Evolutionary conservation across 768 basidiomycete species (phyloP).

Genomic region (Piloderma croceum): DNA sequence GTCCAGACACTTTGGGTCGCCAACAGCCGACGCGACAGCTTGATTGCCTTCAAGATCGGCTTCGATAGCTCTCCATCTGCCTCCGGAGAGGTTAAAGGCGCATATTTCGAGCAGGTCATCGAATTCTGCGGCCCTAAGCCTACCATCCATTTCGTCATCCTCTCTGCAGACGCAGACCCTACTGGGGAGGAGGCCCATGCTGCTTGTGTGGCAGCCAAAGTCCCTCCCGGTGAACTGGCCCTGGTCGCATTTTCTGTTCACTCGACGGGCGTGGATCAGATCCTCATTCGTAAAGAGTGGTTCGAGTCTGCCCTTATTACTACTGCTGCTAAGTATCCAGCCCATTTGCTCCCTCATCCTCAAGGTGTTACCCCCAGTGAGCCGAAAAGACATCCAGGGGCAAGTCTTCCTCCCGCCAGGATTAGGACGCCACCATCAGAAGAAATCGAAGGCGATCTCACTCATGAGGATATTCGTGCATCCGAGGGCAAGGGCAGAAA

Average conservation of each 20-base stretch:
- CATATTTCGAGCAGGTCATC: constrained; percentile 74
- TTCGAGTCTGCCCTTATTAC: constrained; percentile 60
- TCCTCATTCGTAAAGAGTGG: constrained; percentile 83
- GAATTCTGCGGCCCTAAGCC: constrained; percentile 82
- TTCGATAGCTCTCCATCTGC: constrained; percentile 56
- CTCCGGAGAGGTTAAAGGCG: constrained; percentile 57
- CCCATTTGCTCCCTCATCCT: constrained; percentile 32
- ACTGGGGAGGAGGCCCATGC: constrained; percentile 78
- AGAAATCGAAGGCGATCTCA: constrained; percentile 62
- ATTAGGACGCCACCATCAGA: constrained; percentile 69
- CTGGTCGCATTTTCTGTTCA: constrained; percentile 88
- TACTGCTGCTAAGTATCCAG: constrained; percentile 59
- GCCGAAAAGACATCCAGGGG: not conserved
- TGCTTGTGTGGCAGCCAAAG: constrained; percentile 77
- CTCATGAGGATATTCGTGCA: constrained; percentile 51
- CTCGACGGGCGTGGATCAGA: constrained; percentile 82
- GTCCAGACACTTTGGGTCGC: constrained; percentile 88
- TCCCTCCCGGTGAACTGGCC: constrained; percentile 69
- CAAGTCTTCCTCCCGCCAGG: constrained; percentile 33
- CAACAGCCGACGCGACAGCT: constrained; percentile 77
- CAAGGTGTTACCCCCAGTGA: constrained; percentile 2
- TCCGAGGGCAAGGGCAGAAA: constrained; percentile 41
- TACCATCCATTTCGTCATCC: constrained; percentile 84
- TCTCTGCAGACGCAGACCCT: constrained; percentile 80
- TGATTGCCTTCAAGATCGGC: constrained; percentile 73